Evolutionary conservation across 768 basidiomycete genomes (phyloP), one percentile per base, ranked within the genome.

Genomic region (Candolleomyces aberdarensis): DNA sequence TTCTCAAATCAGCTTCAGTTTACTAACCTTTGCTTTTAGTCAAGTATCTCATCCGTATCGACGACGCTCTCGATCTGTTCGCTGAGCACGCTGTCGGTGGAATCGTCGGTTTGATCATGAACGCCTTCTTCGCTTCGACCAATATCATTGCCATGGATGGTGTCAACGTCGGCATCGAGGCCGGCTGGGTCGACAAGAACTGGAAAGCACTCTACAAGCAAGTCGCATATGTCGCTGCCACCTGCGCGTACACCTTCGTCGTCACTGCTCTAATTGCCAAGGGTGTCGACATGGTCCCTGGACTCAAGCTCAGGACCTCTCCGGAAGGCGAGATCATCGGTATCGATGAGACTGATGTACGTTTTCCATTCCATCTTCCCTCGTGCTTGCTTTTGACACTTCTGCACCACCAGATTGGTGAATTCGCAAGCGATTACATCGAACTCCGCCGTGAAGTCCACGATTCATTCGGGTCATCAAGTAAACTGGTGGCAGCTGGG

Each of bases 11-110:
- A 9, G 20, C 44, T 36, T 20, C 17, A 4, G 17, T 17, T 17
- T 63, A 59, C 40, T 65, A 56, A 48, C 26, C 20, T 59, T 46
- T 44, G 22, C 69, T 56, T 19, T 1, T 64, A 91, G 89, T 89
- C 22, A 91, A 92, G 74, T 82, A 83, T 64, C 67, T 89, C 39
- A 62, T 94, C 57, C 74, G 77, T 17, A 83, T 94, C 58, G 95
- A 97, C 70, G 95, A 96, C 68, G 86, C 93, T 0, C 87, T 97
- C 54, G 95, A 98, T 80, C 83, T 95, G 49, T 96, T 94, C 71
- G 94, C 94, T 17, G 87, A 92, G 67, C 95, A 97, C 77, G 95
- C 89, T 41, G 75, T 96, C 44, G 93, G 92, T 7, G 92, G 93
- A 26, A 84, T 92, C 44, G 74, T 91, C 56, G 94, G 92, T 47